A percentile compares a stretch with the other conserved stretches of the same genome.
phyloP scores from a whole-genome alignment of 495 filamentous ascomycete genomes.

The Aspergillus baeticus region DNA sequence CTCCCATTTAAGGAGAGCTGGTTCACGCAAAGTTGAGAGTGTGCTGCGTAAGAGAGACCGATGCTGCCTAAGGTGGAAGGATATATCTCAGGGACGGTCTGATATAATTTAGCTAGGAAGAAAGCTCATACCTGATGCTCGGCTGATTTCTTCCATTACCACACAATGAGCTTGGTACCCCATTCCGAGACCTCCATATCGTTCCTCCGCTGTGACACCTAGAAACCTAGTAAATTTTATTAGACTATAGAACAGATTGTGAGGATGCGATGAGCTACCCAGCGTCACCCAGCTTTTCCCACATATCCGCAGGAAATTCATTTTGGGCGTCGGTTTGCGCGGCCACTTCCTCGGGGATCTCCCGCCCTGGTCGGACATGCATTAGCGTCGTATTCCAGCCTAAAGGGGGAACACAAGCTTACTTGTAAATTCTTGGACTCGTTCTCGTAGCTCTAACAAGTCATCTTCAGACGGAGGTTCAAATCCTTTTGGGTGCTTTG shows the following conservation, averaged over 20 bases:
- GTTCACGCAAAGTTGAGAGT: slow-evolving; percentile 96
- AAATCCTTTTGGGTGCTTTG: slow-evolving; percentile 85
- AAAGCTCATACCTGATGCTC: slow-evolving; percentile 53
- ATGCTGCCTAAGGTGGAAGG: slow-evolving; percentile 64
- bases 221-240: slow-evolving; percentile 57
- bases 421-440: slow-evolving; percentile 89
- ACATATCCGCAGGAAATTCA: slow-evolving; percentile 88
- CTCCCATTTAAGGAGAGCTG: slow-evolving; percentile 92
- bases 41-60: slow-evolving; percentile 89
- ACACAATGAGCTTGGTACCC: slow-evolving; percentile 97
- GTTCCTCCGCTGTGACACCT: slow-evolving; percentile 91
- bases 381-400: not conserved
- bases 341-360: slow-evolving; percentile 80
- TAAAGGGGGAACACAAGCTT: slow-evolving; percentile 1
- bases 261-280: slow-evolving; percentile 42
- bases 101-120: no score
- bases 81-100: slow-evolving; percentile 2
- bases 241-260: not conserved
- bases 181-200: slow-evolving; percentile 85
- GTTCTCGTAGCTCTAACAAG: slow-evolving; percentile 79
- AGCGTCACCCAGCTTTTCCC: slow-evolving; percentile 88
- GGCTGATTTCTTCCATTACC: slow-evolving; percentile 87
- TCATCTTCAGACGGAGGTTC: slow-evolving; percentile 71
- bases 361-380: slow-evolving; percentile 34
- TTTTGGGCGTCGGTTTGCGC: slow-evolving; percentile 78